Conservation (phyloP, 306 rosid species). For the Elaeagnus macrophylla region DNA sequence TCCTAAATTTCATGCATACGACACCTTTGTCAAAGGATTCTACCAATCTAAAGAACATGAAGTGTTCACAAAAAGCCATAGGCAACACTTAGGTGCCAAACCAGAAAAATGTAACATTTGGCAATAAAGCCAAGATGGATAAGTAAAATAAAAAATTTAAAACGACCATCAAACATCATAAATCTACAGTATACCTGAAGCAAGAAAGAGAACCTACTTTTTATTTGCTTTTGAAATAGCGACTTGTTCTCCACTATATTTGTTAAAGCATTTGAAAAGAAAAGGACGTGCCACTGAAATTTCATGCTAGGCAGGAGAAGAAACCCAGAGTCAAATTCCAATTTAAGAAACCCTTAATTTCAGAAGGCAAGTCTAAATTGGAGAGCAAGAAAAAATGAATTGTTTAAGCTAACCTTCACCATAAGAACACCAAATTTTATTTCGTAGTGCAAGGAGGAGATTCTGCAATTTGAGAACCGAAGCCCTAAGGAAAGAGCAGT, state of each 20-base stretch:
- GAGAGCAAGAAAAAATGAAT: constrained; percentile 1
- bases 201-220: constrained; percentile 33
- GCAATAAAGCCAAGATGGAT: neutral
- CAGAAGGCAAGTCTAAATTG: constrained; percentile 1
- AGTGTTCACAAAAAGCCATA: too few species aligned
- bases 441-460: constrained; percentile 23
- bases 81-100: neutral
- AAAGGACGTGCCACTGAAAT: neutral
- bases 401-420: constrained; percentile 21
- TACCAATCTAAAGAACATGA: neutral
- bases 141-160: neutral
- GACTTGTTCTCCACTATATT: constrained; percentile 18
- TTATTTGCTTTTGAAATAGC: constrained; percentile 27
- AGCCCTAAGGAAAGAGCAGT: constrained; percentile 10
- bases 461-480: constrained; percentile 11
- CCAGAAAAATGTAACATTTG: neutral
- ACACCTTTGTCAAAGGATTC: neutral
- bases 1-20: constrained; percentile 38
- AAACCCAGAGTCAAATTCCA: too few species aligned
- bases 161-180: neutral
- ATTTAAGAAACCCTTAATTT: constrained; percentile 11
- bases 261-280: constrained; percentile 22
- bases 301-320: neutral
- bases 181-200: neutral
- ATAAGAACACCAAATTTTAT: constrained; percentile 11